Base-by-base conservation (phyloP, 2,329 filamentous ascomycete species). In the Colletotrichum camelliae region DNA sequence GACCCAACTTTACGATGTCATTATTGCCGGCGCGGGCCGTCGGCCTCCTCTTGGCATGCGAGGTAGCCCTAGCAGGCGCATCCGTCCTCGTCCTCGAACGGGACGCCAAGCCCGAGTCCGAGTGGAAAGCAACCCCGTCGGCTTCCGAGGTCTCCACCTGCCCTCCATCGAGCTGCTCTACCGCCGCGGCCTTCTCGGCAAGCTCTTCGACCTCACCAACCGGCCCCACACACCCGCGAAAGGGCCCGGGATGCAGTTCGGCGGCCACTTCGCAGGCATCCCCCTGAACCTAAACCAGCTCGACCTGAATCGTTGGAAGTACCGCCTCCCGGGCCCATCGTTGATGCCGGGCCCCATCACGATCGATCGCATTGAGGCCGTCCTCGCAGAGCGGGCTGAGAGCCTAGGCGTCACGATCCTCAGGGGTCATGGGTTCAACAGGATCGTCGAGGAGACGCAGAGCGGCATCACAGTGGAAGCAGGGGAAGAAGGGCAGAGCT, bases 81-180 rank as follows among this genome's bases (percentile, higher is more conserved):
- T 84, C 82, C 2, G 85, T 86, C 21, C 79, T 86, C 3, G 81
- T 87, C 4, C 78, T 87, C 5, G 85, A 87, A 75, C 21, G 88
- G 74, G 79, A 89, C 61, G 80, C 83, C 37, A 90, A 89, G 78
- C 67, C 67, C 52, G 24, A 21, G 10, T 69, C 55, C 4, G 18
- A 55, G 5, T 84, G 80, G 79, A 86, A 86, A 70, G 33, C 29
- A 62, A 70, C 1, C 81, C 81, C 2, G 74, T 83, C 2, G 83
- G 82, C 21, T 55, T 79, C 16, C 79, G 83, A 5, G 84, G 83
- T 35, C 72, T 86, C 18, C 85, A 84, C 72, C 82, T 81, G 2
- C 74, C 78, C 4, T 83, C 84, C 1, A 61, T 83, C 21, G 85
- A 86, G 71, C 77, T 80, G 6, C 79, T 87, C 29, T 81, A 86